Evolutionary conservation across 495 filamentous ascomycete species (phyloP), one percentile per base, ranked within the genome.

Genomic region (Trichoderma parareesei): DNA sequence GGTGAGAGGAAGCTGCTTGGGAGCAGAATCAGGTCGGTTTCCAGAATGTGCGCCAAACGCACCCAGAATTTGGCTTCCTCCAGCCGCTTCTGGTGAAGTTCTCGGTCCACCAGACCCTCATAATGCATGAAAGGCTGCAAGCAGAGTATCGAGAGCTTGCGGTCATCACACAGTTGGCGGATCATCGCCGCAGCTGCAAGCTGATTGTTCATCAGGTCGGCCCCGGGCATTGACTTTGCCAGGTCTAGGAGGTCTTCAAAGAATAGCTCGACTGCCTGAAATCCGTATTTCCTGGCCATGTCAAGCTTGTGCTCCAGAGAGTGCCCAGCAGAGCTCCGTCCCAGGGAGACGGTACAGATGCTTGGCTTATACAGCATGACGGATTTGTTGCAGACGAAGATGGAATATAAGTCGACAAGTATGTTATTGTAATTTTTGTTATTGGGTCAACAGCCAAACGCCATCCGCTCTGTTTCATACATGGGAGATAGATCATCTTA

Each of bases 81-180:
- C 27, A 92, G 74, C 10, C 84, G 77, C 38, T 74, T 67, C n/a
- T 73, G 73, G 67, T 89, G 87, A 62, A 84, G 79, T 7, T 74
- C 66, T 11, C 87, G 82, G 77, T 92, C 87, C 11, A 86, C 55
- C 1, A 92, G 80, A 3, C 90, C 90, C 69, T 92, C 89, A 76
- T 90, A 92, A 75, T 91, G 86, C 75, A 83, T 82, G 74, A 93
- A 92, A 11, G 90, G 90, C 72, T 93, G 89, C 3, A 93, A 79
- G 65, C 87, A 87, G 68, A 93, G 76, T 66, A 92, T 86, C 46
- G 73, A 73, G 63, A 93, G 78, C 20, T 73, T 71, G 49, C 87
- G 80, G 2, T 78, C 78, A 53, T 82, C 74, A 73, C 88, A 91
- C 41, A 89, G 76, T 0, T 69, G 66, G 10, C 75, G 75, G 41